Percentiles rank a stretch among this genome's conserved stretches.
phyloP scores from a whole-genome alignment of 2,329 filamentous ascomycete genomes.

The Sclerotinia sclerotiorum region DNA sequence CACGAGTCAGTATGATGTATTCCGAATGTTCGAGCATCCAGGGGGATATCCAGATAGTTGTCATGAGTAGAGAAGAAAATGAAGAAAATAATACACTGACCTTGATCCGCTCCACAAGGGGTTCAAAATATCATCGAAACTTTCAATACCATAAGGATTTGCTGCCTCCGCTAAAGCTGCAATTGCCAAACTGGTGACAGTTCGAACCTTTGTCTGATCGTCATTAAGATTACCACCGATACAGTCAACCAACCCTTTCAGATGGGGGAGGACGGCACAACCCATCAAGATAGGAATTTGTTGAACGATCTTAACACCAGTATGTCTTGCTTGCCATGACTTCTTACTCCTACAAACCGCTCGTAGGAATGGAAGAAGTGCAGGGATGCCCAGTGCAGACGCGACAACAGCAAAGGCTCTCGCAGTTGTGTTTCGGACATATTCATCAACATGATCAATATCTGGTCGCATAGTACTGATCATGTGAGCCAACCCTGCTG shows the following conservation, averaged over 20 bases:
- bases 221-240: slow-evolving; percentile 95
- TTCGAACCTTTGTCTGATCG: slow-evolving; percentile 96
- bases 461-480: slow-evolving; percentile 99
- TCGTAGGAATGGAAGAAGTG: slow-evolving; percentile 88
- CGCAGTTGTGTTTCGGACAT: slow-evolving; percentile 96
- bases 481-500: slow-evolving; percentile 95
- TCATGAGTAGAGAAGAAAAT: too few relatives aligned
- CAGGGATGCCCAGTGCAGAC: slow-evolving; percentile 91
- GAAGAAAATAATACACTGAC: too few relatives aligned
- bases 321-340: slow-evolving; percentile 97
- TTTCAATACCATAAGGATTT: slow-evolving; percentile 98
- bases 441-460: slow-evolving; percentile 97
- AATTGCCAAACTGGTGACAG: slow-evolving; percentile 91
- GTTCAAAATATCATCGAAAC: slow-evolving; percentile 96
- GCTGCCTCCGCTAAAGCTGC: slow-evolving; percentile 93
- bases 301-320: slow-evolving; percentile 98
- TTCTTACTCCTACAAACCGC: slow-evolving; percentile 98
- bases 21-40: not conserved
- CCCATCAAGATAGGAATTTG: slow-evolving; percentile 99
- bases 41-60: too few relatives aligned
- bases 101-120: slow-evolving; percentile 86
- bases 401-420: slow-evolving; percentile 96
- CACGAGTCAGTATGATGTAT: not conserved
- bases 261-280: slow-evolving; percentile 89
- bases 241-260: slow-evolving; percentile 94